phyloP scores from a whole-genome alignment of 2,329 filamentous ascomycete genomes.

The Orbilia ellipsospora region DNA sequence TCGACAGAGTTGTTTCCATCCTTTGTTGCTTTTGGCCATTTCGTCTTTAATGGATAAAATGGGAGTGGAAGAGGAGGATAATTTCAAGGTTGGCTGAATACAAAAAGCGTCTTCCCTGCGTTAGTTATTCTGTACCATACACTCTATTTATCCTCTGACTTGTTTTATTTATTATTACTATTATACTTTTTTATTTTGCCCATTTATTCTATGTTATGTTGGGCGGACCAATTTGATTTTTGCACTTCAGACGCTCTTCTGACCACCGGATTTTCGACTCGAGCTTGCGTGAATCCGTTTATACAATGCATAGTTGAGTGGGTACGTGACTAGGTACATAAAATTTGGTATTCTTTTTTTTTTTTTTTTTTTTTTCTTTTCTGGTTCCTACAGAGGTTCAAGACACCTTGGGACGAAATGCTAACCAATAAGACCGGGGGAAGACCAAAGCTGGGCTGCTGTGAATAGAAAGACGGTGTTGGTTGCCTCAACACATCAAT shows the following conservation, averaged over 20 bases:
- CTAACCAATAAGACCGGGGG: too few species aligned
- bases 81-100: constrained; percentile 12
- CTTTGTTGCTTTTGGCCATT: neutral
- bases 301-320: neutral
- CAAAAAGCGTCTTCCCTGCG: neutral
- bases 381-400: too few species aligned
- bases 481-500: neutral
- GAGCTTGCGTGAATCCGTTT: neutral
- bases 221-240: neutral
- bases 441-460: too few species aligned
- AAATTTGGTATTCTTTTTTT: too few species aligned
- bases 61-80: constrained; percentile 4
- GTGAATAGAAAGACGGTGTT: too few species aligned
- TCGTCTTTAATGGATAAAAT: neutral
- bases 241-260: neutral
- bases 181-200: constrained; percentile 3
- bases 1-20: too few species aligned
- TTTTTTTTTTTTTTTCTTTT: too few species aligned
- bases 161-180: too few species aligned
- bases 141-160: neutral
- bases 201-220: constrained; percentile 1
- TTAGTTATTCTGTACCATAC: constrained; percentile 30
- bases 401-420: too few species aligned
- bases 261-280: constrained; percentile 1
- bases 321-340: too few species aligned